Conservation (phyloP, 805 yeast genomes). For the Metschnikowia noctiluminum region DNA sequence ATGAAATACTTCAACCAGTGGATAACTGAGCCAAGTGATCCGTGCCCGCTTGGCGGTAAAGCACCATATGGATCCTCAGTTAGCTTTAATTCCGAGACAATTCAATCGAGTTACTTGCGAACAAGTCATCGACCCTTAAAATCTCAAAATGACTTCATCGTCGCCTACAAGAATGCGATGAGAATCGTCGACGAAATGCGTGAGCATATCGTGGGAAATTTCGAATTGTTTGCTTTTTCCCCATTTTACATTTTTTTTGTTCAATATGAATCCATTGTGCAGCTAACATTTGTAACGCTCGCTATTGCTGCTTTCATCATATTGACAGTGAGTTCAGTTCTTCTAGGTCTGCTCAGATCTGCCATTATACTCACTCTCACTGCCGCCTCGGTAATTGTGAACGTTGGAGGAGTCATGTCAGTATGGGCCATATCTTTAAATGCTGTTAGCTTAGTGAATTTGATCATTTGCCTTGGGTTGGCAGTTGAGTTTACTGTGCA, state of each 20-base stretch:
- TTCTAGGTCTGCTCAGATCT: conserved; percentile 66
- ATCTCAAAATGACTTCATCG: conserved; percentile 80
- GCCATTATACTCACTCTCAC: conserved; percentile 55
- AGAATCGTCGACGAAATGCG: conserved; percentile 61
- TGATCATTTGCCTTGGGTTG: conserved; percentile 88
- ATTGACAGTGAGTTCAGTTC: conserved; percentile 47
- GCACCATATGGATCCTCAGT: conserved; percentile 73
- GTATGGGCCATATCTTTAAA: conserved; percentile 73
- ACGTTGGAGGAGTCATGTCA: conserved; percentile 80
- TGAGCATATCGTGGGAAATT: conserved; percentile 22
- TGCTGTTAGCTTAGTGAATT: conserved; percentile 85
- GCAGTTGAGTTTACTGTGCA: conserved; percentile 94
- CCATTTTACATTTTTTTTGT: conserved; percentile 92
- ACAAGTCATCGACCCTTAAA: conserved; percentile 75
- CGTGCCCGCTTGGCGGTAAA: conserved; percentile 93
- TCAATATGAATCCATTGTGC: conserved; percentile 69
- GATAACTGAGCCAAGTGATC: conserved; percentile 81
- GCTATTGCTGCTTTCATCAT: conserved; percentile 51
- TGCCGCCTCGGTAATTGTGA: conserved; percentile 60
- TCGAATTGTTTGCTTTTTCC: conserved; percentile 81
- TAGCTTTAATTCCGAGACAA: conserved; percentile 32
- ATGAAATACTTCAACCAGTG: conserved; percentile 71
- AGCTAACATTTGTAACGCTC: conserved; percentile 54
- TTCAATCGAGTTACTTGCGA: conserved; percentile 67
- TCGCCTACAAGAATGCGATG: conserved; percentile 69